phyloP scores from a whole-genome alignment of 2,329 filamentous ascomycete genomes.

The Xylaria sp. region DNA sequence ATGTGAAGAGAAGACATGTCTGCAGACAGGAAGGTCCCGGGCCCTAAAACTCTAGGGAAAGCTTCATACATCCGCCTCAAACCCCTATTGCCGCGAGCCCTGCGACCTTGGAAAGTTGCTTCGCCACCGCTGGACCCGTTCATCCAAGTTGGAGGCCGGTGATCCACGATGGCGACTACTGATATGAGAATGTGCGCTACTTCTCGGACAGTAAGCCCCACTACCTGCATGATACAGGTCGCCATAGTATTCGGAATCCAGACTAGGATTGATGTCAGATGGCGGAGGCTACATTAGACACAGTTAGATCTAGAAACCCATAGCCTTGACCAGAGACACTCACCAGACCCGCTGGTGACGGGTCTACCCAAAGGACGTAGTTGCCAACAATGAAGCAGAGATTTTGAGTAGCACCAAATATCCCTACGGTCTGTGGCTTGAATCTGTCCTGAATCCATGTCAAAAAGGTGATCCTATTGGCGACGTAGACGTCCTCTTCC shows the following conservation, averaged over 20 bases:
- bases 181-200: too few species aligned
- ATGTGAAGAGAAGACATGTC: too few species aligned
- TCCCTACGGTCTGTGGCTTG: not conserved
- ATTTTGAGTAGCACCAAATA: too few species aligned
- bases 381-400: too few species aligned
- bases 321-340: too few species aligned
- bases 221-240: not conserved
- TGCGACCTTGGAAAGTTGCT: not conserved
- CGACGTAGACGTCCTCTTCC: not conserved
- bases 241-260: not conserved
- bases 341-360: too few species aligned
- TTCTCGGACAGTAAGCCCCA: not conserved
- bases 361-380: too few species aligned
- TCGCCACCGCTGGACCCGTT: not conserved
- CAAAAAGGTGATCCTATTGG: not conserved
- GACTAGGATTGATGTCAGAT: not conserved
- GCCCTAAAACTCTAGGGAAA: too few species aligned
- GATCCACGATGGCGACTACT: not conserved
- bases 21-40: too few species aligned
- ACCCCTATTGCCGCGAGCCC: not conserved
- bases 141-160: not conserved
- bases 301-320: too few species aligned
- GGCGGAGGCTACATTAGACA: not conserved
- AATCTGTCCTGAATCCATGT: slow-evolving; percentile 7
- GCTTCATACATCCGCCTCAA: too few species aligned